A percentile compares a stretch with the other conserved stretches of the same genome.
phyloP scores from a whole-genome alignment of 495 filamentous ascomycete species.

The Daldinia bambusicola region DNA sequence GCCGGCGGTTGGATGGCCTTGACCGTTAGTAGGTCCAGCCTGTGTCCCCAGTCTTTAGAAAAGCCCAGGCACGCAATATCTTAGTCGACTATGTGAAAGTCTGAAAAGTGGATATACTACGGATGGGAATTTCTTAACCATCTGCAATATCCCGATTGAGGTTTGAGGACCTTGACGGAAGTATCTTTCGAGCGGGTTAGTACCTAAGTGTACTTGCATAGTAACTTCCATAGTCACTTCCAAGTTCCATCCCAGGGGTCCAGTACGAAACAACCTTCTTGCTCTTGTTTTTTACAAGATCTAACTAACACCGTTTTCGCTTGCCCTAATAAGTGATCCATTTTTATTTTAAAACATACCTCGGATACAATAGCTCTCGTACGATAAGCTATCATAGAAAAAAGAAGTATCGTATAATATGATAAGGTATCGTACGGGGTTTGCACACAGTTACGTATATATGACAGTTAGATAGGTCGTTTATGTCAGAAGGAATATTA shows the following conservation, averaged over 20 bases:
- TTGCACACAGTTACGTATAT: constrained; percentile 20
- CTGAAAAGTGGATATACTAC: constrained; percentile 42
- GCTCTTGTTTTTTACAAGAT: not conserved
- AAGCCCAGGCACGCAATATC: constrained; percentile 40
- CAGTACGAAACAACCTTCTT: not conserved
- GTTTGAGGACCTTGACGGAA: constrained; percentile 43
- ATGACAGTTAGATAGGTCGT: too few relatives aligned
- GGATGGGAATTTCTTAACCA: constrained; percentile 32
- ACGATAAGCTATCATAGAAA: constrained; percentile 5
- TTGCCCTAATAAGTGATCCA: not conserved
- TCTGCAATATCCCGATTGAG: constrained; percentile 43
- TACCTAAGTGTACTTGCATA: constrained; percentile 7
- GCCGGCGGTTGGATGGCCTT: constrained; percentile 27
- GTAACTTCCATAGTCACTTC: not conserved
- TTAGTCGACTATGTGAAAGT: constrained; percentile 41
- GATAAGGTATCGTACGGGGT: constrained; percentile 6
- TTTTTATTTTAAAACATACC: constrained; percentile 15
- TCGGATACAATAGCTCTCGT: constrained; percentile 13
- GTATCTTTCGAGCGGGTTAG: constrained; percentile 24
- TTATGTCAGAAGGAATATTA: not conserved
- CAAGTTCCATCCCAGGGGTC: not conserved
- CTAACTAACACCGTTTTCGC: not conserved
- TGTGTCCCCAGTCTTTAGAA: not conserved
- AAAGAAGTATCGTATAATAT: not conserved
- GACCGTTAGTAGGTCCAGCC: constrained; percentile 15